Percentiles rank a stretch among this genome's conserved stretches.
These are phyloP conservation scores for Penicillium sp. DNA, from an alignment of 2,329 filamentous ascomycete species.

Conservation along the genomic window DNA sequence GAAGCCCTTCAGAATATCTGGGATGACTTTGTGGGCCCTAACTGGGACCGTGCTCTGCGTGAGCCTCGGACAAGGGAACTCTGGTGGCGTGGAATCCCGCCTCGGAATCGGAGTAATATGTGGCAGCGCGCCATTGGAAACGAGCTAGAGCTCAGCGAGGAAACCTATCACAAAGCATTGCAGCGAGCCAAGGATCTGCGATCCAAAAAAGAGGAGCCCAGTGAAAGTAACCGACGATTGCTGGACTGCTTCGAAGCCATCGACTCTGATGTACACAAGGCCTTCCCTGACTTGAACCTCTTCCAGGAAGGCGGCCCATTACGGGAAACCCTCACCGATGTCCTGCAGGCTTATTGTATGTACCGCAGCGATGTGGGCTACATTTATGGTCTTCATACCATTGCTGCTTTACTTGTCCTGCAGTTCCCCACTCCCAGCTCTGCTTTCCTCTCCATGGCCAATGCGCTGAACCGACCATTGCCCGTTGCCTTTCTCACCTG, in stretches of 20 bases:
- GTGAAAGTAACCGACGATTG: conserved; percentile 43
- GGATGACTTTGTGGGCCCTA: conserved; percentile 57
- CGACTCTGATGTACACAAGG: conserved; percentile 49
- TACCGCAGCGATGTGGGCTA: conserved; percentile 62
- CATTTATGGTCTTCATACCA: conserved; percentile 55
- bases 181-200: conserved; percentile 51
- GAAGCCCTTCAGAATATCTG: conserved; percentile 56
- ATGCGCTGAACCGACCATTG: conserved; percentile 57
- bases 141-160: conserved; percentile 53
- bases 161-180: conserved; percentile 55
- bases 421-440: conserved; percentile 51
- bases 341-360: conserved; percentile 59
- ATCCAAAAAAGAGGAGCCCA: conserved; percentile 40
- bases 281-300: conserved; percentile 56
- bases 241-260: conserved; percentile 53
- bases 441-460: conserved; percentile 57
- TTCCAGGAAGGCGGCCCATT: conserved; percentile 54
- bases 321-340: conserved; percentile 53
- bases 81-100: conserved; percentile 61
- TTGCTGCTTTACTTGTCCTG: conserved; percentile 56
- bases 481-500: conserved; percentile 58
- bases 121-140: conserved; percentile 61
- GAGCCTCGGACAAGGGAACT: conserved; percentile 56
- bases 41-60: conserved; percentile 54
- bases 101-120: conserved; percentile 53